A percentile compares a stretch with the other conserved stretches of the same genome.
Conservation (phyloP, 2,329 filamentous ascomycete genomes). For the Pezicula radicicola region DNA sequence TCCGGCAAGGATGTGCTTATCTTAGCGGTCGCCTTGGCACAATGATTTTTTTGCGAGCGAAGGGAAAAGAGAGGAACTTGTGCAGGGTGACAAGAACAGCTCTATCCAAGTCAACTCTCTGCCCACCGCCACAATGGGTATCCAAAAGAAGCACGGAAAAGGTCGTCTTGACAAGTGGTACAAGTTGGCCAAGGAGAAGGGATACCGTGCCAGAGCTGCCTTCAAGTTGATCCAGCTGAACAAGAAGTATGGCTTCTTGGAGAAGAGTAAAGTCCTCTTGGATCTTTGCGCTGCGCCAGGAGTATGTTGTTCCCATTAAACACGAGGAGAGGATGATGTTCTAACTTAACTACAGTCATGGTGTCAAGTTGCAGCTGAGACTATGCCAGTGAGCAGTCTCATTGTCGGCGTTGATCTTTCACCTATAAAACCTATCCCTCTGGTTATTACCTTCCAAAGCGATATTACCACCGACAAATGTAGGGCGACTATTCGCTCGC, state of each 20-base stretch:
- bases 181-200: constrained; percentile 96
- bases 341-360: constrained; percentile 61
- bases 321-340: neutral
- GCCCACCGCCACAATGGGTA: constrained; percentile 63
- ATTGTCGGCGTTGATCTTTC: constrained; percentile 93
- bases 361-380: constrained; percentile 94
- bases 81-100: neutral
- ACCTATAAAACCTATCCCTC: constrained; percentile 93
- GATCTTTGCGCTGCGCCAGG: constrained; percentile 98
- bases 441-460: constrained; percentile 92
- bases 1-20: neutral
- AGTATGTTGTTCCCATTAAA: constrained; percentile 47
- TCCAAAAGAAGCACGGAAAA: constrained; percentile 98
- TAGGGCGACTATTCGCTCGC: constrained; percentile 80
- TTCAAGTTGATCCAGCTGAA: constrained; percentile 99
- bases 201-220: constrained; percentile 90
- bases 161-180: constrained; percentile 99
- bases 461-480: constrained; percentile 98
- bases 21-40: neutral
- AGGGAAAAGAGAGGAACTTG: neutral
- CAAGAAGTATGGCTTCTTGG: constrained; percentile 97
- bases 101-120: constrained; percentile 1
- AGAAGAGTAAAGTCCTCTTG: constrained; percentile 92
- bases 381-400: constrained; percentile 85
- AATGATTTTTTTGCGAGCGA: neutral